Conservation (phyloP, 805 yeast genomes). For the Nakazawaea wickerhamii region DNA sequence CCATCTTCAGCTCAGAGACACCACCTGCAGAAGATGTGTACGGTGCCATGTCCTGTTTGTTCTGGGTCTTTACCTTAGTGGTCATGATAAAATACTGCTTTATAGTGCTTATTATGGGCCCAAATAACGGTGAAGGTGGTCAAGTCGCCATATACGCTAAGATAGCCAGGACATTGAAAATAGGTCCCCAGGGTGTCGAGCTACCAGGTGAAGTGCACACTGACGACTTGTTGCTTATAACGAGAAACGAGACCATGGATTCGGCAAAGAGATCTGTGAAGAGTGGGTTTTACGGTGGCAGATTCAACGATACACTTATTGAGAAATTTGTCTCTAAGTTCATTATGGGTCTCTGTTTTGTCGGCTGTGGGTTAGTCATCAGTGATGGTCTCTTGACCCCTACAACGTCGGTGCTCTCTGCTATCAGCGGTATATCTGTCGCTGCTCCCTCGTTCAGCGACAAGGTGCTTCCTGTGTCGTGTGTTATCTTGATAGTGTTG, state of each 20-base stretch:
- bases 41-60: constrained; percentile 48
- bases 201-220: constrained; percentile 32
- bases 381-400: constrained; percentile 62
- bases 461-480: constrained; percentile 43
- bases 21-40: constrained; percentile 36
- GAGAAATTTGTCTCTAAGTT: constrained; percentile 27
- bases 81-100: constrained; percentile 47
- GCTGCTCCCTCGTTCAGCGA: constrained; percentile 39
- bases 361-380: constrained; percentile 52
- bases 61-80: constrained; percentile 49
- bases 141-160: constrained; percentile 60
- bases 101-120: constrained; percentile 44
- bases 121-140: constrained; percentile 59
- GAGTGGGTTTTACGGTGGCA: constrained; percentile 20
- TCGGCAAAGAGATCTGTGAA: constrained; percentile 19
- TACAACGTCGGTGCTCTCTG: constrained; percentile 55
- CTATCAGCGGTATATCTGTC: constrained; percentile 50
- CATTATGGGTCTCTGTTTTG: constrained; percentile 36
- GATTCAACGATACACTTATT: constrained; percentile 20
- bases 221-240: constrained; percentile 28
- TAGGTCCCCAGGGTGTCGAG: constrained; percentile 40
- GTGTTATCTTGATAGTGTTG: constrained; percentile 38
- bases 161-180: constrained; percentile 41
- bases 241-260: constrained; percentile 35
- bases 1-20: constrained; percentile 25